phyloP scores from a whole-genome alignment of 306 rosid genomes.

The Sophora flavescens region DNA sequence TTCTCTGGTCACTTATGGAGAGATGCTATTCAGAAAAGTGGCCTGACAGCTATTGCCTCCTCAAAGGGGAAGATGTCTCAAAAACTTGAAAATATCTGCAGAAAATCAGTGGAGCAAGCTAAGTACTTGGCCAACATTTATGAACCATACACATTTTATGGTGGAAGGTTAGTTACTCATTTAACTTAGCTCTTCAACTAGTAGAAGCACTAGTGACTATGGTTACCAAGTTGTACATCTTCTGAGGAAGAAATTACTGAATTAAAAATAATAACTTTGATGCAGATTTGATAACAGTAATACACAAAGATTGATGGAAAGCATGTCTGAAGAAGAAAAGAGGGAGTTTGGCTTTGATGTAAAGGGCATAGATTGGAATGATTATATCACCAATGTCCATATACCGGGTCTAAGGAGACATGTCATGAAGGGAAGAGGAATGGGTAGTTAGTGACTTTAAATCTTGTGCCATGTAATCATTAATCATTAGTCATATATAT shows the following conservation, averaged over 20 bases:
- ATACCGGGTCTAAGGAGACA: conserved; percentile 90
- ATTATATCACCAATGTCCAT: conserved; percentile 84
- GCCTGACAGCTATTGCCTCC: conserved; percentile 60
- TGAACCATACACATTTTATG: conserved; percentile 89
- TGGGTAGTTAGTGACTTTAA: conserved; percentile 45
- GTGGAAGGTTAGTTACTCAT: conserved; percentile 78
- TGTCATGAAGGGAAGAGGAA: conserved; percentile 90
- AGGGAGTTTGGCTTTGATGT: conserved; percentile 85
- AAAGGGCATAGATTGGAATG: conserved; percentile 79
- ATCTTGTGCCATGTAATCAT: conserved; percentile 36
- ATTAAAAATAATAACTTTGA: conserved; percentile 2
- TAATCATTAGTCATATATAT: not conserved
- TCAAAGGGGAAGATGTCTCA: conserved; percentile 65
- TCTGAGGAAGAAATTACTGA: conserved; percentile 25
- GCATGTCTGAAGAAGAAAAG: conserved; percentile 87
- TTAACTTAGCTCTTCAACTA: conserved; percentile 30
- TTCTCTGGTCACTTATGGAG: conserved; percentile 85
- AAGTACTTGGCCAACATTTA: conserved; percentile 89
- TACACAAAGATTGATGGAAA: conserved; percentile 71
- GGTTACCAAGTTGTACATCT: not conserved
- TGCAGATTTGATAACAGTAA: conserved; percentile 94
- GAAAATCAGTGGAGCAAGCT: conserved; percentile 90
- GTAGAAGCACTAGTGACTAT: conserved; percentile 9
- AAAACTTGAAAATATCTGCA: conserved; percentile 71
- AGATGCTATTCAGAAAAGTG: conserved; percentile 68